Conservation (phyloP, 805 yeast species). For the Sugiyamaella qingdaonensis region DNA sequence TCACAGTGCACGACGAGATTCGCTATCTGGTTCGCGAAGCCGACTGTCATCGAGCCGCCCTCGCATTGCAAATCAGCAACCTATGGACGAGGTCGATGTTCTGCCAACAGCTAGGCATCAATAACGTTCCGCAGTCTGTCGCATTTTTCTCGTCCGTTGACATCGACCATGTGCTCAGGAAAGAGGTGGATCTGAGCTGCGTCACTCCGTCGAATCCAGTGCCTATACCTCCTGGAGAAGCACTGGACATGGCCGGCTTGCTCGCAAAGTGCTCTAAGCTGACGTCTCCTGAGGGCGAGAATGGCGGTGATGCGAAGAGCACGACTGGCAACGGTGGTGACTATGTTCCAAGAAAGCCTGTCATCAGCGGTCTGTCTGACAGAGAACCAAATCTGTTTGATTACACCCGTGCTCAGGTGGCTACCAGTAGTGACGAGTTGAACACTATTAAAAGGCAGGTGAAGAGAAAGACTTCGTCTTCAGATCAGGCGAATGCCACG, state of each 20-base stretch:
- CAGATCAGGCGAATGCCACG: not conserved
- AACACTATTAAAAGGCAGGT: not conserved
- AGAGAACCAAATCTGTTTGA: slow-evolving; percentile 6
- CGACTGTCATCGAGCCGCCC: slow-evolving; percentile 71
- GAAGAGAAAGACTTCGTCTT: not conserved
- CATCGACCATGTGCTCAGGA: slow-evolving; percentile 79
- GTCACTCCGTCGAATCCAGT: slow-evolving; percentile 80
- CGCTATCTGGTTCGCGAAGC: slow-evolving; percentile 71
- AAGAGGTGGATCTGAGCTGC: slow-evolving; percentile 90
- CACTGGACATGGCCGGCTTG: slow-evolving; percentile 55
- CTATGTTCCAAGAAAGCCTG: slow-evolving; percentile 14
- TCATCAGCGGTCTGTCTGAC: slow-evolving; percentile 1
- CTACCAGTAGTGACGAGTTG: slow-evolving; percentile 4
- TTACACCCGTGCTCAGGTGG: slow-evolving; percentile 18
- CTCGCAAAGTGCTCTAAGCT: slow-evolving; percentile 32
- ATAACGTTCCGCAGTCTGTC: slow-evolving; percentile 87
- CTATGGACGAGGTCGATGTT: slow-evolving; percentile 96
- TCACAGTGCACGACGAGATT: slow-evolving; percentile 95
- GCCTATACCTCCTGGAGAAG: slow-evolving; percentile 75
- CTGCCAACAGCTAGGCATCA: slow-evolving; percentile 84
- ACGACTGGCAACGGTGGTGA: not conserved
- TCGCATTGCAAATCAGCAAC: slow-evolving; percentile 83
- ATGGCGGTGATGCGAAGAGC: not conserved
- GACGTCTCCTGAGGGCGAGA: not conserved
- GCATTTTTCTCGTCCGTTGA: slow-evolving; percentile 96